These are phyloP conservation scores for Trichoderma polysporum DNA, from an alignment of 2,329 filamentous ascomycete genomes.

Conservation along the genomic window DNA sequence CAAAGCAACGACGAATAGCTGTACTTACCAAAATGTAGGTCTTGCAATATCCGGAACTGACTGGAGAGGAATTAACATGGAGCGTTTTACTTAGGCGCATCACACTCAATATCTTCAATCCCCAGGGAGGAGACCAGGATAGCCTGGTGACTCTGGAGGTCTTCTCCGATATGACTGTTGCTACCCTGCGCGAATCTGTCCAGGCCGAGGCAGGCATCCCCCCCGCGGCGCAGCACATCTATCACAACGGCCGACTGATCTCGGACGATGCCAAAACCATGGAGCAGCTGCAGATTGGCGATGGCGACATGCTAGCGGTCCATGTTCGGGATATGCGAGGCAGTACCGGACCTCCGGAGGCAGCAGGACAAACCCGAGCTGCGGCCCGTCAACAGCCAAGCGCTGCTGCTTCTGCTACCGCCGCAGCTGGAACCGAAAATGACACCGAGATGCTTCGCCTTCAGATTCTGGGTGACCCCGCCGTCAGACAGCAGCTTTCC, in stretches of 20 bases:
- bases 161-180: conserved; percentile 76
- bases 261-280: conserved; percentile 77
- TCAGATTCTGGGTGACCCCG: conserved; percentile 77
- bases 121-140: conserved; percentile 64
- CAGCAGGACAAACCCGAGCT: conserved; percentile 34
- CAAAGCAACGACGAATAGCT: not conserved
- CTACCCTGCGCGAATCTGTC: conserved; percentile 83
- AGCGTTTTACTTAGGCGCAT: conserved; percentile 63
- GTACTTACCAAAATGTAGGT: conserved; percentile 11
- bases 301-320: conserved; percentile 90
- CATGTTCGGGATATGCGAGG: conserved; percentile 66
- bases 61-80: not conserved
- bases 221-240: conserved; percentile 74
- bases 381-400: conserved; percentile 13
- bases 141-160: conserved; percentile 82
- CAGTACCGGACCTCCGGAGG: conserved; percentile 43
- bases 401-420: conserved; percentile 34
- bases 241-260: conserved; percentile 84
- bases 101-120: conserved; percentile 79
- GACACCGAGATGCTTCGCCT: conserved; percentile 82
- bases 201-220: conserved; percentile 78
- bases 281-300: conserved; percentile 73
- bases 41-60: not conserved
- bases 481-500: conserved; percentile 67
- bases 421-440: conserved; percentile 40